These are phyloP conservation scores for Nitzschia putrida DNA, from an alignment of 108 stramenopile genomes.

Conservation along the genomic window DNA sequence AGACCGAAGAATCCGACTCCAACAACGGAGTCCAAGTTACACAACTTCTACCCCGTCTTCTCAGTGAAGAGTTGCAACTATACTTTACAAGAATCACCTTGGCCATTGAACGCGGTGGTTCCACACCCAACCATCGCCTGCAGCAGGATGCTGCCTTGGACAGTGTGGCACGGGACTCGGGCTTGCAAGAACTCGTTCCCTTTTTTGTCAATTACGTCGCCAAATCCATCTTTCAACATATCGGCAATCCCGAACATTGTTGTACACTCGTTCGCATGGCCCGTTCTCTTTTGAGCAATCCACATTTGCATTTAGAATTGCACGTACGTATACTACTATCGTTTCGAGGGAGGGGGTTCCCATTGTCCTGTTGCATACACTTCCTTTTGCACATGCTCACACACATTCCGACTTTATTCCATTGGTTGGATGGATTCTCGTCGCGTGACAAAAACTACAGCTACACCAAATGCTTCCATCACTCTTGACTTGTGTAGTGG, in stretches of 20 bases:
- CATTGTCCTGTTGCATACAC: too few species aligned
- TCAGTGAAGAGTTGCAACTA: conserved; percentile 82
- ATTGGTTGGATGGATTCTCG: neutral
- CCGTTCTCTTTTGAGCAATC: conserved; percentile 68
- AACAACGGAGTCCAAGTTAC: conserved; percentile 49
- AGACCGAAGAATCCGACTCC: neutral
- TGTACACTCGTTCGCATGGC: conserved; percentile 63
- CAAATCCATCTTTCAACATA: conserved; percentile 58
- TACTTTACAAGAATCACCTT: conserved; percentile 72
- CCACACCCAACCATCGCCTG: conserved; percentile 36
- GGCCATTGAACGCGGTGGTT: conserved; percentile 56
- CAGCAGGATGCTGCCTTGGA: conserved; percentile 51
- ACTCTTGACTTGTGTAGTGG: conserved; percentile 79
- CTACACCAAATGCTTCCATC: conserved; percentile 81
- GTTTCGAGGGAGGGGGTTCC: too few species aligned
- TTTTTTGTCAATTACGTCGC: conserved; percentile 72
- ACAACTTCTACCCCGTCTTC: conserved; percentile 71
- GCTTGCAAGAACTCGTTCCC: conserved; percentile 83
- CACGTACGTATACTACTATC: conserved; percentile 51
- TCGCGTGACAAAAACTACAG: too few species aligned
- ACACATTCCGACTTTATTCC: neutral
- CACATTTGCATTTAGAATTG: conserved; percentile 78
- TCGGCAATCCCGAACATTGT: conserved; percentile 63
- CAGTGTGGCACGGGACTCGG: conserved; percentile 51
- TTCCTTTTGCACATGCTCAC: neutral